Evolutionary conservation across 78 protist genomes (phyloP), one percentile per base, ranked within the genome.

Genomic region (Dictyostelium intermedium): DNA sequence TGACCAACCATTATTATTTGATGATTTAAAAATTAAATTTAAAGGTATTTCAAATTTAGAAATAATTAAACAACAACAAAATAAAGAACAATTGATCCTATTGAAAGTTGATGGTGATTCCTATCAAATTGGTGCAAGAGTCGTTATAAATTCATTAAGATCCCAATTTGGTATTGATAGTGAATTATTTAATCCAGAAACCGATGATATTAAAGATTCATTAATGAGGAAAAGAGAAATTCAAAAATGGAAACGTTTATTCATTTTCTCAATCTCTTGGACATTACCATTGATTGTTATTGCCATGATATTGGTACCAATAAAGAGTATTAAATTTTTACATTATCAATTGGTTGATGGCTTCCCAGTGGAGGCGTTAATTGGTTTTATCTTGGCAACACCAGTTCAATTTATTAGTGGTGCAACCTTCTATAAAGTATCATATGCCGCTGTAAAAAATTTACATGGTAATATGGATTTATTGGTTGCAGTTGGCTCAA

Each of bases 391-490:
- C 7, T 32, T 92, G 5, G 91, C 96, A 6, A 92, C 96, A 6
- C 96, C 96, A 0, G 96, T 92, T 23, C 96, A 92, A 30, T 56
- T 92, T 25, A 34, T 76, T 3, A 25, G 86, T 45, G 96, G 96
- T 60, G 37, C 6, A 11, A 18, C 78, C 3, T 92, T 74, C 50
- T 92, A 92, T 39, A 73, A 32, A 10, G 81, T 74, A 3, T 32
- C 92, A 16, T 84, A 74, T 69, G 91, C 74, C 20, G 87, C 96
- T 11, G 80, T 92, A 14, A 73, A 53, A 32, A 66, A 84, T 27
- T 41, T 80, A 2, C 96, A 92, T 45, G 91, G 93, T 56, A 92
- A 92, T 41, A 92, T 92, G 96, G 96, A 92, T 32, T 47, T 92
- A 18, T 82, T 92, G 53, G 92, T 92, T 20, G 83, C 92, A 1